phyloP scores from a whole-genome alignment of 2,329 filamentous ascomycete species.

The Sarocladium strictum region DNA sequence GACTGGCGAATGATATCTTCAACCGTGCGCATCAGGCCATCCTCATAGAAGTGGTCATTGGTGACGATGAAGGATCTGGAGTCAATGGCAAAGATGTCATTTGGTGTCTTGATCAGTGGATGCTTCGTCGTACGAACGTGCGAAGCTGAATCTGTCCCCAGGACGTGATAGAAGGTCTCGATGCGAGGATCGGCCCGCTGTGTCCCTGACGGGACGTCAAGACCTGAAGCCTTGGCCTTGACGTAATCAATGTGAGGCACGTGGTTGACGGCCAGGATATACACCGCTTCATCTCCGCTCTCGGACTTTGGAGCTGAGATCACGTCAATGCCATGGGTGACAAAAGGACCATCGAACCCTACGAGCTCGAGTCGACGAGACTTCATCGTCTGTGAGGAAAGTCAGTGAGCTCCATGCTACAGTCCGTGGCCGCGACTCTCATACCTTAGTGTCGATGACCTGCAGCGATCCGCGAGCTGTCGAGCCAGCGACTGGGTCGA shows the following conservation, averaged over 20 bases:
- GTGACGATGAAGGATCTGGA: constrained; percentile 49
- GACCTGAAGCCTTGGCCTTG: constrained; percentile 11
- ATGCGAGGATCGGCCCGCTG: constrained; percentile 44
- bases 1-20: constrained; percentile 38
- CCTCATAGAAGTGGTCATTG: constrained; percentile 51
- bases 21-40: constrained; percentile 37
- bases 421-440: too few relatives aligned
- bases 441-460: constrained; percentile 47
- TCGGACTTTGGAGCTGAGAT: constrained; percentile 38
- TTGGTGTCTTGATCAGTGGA: constrained; percentile 49
- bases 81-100: constrained; percentile 46
- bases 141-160: constrained; percentile 32
- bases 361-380: constrained; percentile 40
- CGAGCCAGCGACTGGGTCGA: constrained; percentile 28
- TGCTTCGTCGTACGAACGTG: constrained; percentile 49
- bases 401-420: too few relatives aligned
- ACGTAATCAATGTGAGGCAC: constrained; percentile 39
- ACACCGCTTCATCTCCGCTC: constrained; percentile 36
- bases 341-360: constrained; percentile 46
- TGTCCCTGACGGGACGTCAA: constrained; percentile 16
- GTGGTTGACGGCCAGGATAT: constrained; percentile 57
- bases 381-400: constrained; percentile 32
- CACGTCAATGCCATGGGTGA: constrained; percentile 57
- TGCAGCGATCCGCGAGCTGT: constrained; percentile 39
- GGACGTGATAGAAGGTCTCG: constrained; percentile 50